Conservation (phyloP, 306 rosid genomes). For the Argentina anserina region DNA sequence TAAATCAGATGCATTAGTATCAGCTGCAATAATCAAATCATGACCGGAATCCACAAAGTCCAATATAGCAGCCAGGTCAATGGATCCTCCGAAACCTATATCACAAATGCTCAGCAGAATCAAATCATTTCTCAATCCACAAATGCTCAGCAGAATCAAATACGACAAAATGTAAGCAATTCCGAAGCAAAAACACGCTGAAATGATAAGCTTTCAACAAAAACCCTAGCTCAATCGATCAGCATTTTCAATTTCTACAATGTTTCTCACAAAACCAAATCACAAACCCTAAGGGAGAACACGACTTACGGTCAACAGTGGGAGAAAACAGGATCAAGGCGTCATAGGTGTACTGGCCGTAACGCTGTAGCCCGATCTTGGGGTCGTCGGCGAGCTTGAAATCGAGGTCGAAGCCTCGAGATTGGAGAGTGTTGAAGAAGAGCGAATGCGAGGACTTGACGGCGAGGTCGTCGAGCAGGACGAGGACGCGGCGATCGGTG, state of each 20-base stretch:
- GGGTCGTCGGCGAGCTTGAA: slow-evolving; percentile 95
- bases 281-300: not conserved
- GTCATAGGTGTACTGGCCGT: slow-evolving; percentile 81
- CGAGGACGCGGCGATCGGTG: slow-evolving; percentile 72
- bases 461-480: slow-evolving; percentile 81
- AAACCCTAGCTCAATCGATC: slow-evolving; percentile 1
- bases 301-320: slow-evolving; percentile 67
- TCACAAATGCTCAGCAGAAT: not conserved
- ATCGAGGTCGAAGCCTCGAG: slow-evolving; percentile 89
- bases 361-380: slow-evolving; percentile 68
- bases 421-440: slow-evolving; percentile 74
- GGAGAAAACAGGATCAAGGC: slow-evolving; percentile 78
- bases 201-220: too few species aligned
- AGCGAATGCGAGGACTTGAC: slow-evolving; percentile 82
- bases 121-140: not conserved
- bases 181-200: not conserved
- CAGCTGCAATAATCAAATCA: slow-evolving; percentile 81
- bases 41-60: slow-evolving; percentile 96
- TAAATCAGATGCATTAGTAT: slow-evolving; percentile 76
- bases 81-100: slow-evolving; percentile 92
- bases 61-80: slow-evolving; percentile 71
- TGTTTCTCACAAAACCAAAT: slow-evolving; percentile 1
- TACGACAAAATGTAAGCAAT: not conserved
- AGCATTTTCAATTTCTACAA: not conserved
- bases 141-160: not conserved